Evolutionary conservation across 345 rosid species (phyloP), one percentile per base, ranked within the genome.

Genomic region (Melaleuca alternifolia): DNA sequence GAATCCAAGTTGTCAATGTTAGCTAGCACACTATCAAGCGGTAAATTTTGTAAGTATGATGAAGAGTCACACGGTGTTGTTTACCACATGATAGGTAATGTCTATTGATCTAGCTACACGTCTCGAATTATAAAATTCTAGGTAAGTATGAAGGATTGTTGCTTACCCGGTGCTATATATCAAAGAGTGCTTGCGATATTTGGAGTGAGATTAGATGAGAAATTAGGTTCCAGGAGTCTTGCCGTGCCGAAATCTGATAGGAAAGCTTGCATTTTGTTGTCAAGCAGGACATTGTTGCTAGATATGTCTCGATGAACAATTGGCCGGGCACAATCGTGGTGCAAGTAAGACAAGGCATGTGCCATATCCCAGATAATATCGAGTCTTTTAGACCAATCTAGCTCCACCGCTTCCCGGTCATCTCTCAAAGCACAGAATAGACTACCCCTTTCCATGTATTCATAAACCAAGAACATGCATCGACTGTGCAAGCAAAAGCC

Each of bases 261-360:
- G 1, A 28, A 83, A 15, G 90, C 88, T 12, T 87, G 53, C 21
- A 46, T 61, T 23, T 89, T 79, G 15, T 77, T 24, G 23, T 87
- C 53, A 7, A 89, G 61, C 86, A 89, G 48, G 11, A 89, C 44
- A 41, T 89, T 89, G 30, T 87, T 87, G 79, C 88, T 89, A n/a
- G 89, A 83, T 20, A 89, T 83, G 86, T 87, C 91, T 5, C 88
- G 87, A 65, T 89, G 91, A 65, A 89, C 44, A 7, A 89, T 62
- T 7, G 89, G 85, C 0, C 28, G 56, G 6, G 48, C 0, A 12
- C 86, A 84, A 50, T 84, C 85, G 9, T 87, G 89, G 24, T 89
- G 91, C 86, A 89, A 23, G 59, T 89, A 86, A 37, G 83, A 87
- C 54, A 87, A 24, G 13, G 86, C 89, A 18, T 87, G 54, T 5